Evolutionary conservation across 257 asterid species (phyloP).

Genomic region (Orobanche coerulescens): DNA sequence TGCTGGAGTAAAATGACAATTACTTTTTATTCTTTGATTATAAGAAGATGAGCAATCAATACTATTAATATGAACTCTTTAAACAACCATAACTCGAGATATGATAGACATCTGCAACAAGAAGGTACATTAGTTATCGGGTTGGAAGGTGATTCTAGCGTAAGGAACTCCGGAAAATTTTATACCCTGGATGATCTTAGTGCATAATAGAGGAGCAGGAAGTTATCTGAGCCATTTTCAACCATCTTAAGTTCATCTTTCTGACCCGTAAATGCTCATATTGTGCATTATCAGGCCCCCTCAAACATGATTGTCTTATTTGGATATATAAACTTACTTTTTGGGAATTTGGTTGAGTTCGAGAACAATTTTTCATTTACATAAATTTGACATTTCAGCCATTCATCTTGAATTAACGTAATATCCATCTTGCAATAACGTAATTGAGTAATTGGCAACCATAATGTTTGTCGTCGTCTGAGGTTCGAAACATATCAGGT

Average conservation of each 20-base stretch:
- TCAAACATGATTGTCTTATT: not conserved
- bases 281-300: not conserved
- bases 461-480: not conserved
- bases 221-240: not conserved
- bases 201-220: not conserved
- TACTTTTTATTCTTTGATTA: not conserved
- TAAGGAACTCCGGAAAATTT: not conserved
- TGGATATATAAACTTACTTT: not conserved
- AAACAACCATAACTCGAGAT: not conserved
- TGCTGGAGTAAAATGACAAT: not conserved
- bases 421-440: not conserved
- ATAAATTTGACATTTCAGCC: not conserved
- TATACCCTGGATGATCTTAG: not conserved
- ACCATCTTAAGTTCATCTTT: not conserved
- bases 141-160: not conserved
- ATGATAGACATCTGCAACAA: not conserved
- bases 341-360: not conserved
- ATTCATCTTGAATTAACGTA: not conserved
- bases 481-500: not conserved
- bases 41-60: not conserved
- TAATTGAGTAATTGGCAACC: not conserved
- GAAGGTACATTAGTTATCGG: not conserved
- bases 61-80: not conserved
- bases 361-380: not conserved
- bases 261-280: not conserved